Evolutionary conservation across 805 yeast species (phyloP).

Genomic region (Naumovozyma castellii): DNA sequence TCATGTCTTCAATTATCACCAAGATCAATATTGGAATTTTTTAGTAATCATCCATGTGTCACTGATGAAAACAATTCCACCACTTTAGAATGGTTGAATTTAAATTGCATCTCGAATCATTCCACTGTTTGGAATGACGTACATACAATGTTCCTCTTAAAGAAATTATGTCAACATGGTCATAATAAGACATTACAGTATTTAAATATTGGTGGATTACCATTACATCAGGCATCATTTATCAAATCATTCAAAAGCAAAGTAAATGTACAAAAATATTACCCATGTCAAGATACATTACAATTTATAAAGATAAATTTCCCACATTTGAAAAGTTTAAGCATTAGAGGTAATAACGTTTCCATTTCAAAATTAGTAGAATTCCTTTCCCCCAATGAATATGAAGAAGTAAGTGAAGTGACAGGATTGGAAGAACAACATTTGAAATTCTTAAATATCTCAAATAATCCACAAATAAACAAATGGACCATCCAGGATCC

Average conservation of each 20-base stretch:
- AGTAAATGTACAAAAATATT: constrained; percentile 18
- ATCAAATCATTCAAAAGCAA: background rate
- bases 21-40: constrained; percentile 57
- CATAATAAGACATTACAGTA: constrained; percentile 31
- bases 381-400: constrained; percentile 26
- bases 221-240: constrained; percentile 33
- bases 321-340: constrained; percentile 30
- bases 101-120: constrained; percentile 55
- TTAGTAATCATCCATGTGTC: constrained; percentile 61
- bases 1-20: constrained; percentile 62
- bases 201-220: constrained; percentile 59
- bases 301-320: constrained; percentile 34
- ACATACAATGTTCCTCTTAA: constrained; percentile 39
- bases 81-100: constrained; percentile 54
- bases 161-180: constrained; percentile 32
- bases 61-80: constrained; percentile 31
- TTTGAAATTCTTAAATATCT: constrained; percentile 53
- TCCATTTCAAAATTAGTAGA: constrained; percentile 29
- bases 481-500: constrained; percentile 51
- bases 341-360: constrained; percentile 30
- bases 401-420: constrained; percentile 12
- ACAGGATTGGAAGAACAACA: constrained; percentile 16
- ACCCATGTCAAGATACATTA: constrained; percentile 27
- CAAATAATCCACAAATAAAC: constrained; percentile 51
- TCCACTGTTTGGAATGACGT: constrained; percentile 48